Percentiles rank a stretch among this genome's conserved stretches.
These are phyloP conservation scores for Cynara cardunculus DNA, from an alignment of 129 eudicot genomes.

Conservation along the genomic window DNA sequence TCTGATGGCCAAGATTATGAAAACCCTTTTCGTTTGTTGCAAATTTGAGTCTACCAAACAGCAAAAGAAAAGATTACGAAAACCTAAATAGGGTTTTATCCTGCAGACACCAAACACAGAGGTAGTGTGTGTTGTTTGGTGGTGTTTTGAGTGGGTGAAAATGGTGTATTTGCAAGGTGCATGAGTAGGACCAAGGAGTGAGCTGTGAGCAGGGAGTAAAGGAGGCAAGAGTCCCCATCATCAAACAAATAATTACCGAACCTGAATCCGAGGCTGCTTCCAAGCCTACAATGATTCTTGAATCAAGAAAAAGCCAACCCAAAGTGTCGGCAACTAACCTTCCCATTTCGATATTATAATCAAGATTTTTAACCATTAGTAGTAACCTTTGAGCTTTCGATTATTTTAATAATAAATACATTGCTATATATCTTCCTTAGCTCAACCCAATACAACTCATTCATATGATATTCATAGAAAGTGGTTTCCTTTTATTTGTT, in stretches of 20 bases:
- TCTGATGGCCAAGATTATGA: not conserved
- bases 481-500: not conserved
- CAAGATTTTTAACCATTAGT: not conserved
- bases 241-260: conserved; percentile 29
- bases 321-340: conserved; percentile 55
- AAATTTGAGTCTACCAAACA: not conserved
- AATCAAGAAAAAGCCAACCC: conserved; percentile 3
- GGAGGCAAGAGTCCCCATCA: conserved; percentile 18
- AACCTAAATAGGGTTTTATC: not conserved
- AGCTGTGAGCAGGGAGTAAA: conserved; percentile 26
- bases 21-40: not conserved
- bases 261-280: conserved; percentile 33
- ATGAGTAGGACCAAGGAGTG: conserved; percentile 29
- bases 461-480: not conserved
- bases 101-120: conserved; percentile 12
- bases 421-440: not conserved
- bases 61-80: not conserved
- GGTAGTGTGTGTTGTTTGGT: conserved; percentile 3
- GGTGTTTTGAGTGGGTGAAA: conserved; percentile 19
- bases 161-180: conserved; percentile 18
- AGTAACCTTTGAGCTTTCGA: not conserved
- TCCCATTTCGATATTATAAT: not conserved
- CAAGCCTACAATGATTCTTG: conserved; percentile 39
- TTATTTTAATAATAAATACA: not conserved
- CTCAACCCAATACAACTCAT: too few species aligned